These are phyloP conservation scores for Yarrowia sp. DNA, from an alignment of 805 yeast genomes.

Conservation along the genomic window DNA sequence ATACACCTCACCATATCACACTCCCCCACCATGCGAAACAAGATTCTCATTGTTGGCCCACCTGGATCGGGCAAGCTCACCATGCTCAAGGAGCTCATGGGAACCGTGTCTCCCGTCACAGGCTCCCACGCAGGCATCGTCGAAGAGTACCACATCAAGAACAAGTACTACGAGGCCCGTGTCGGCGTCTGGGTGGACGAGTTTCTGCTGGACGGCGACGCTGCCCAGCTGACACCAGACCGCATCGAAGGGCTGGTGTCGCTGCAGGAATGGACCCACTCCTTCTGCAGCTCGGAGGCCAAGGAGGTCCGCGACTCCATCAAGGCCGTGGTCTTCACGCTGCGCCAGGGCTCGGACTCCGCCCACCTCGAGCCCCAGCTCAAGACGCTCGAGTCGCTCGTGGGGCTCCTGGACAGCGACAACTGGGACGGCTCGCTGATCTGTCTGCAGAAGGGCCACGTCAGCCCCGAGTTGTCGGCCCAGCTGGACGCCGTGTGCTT, in stretches of 20 bases:
- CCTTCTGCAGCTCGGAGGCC: conserved; percentile 50
- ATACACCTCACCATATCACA: not conserved
- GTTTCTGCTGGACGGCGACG: conserved; percentile 46
- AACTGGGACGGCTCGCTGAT: conserved; percentile 46
- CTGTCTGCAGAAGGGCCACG: conserved; percentile 43
- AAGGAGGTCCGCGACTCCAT: conserved; percentile 51
- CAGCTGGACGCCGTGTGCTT: conserved; percentile 42
- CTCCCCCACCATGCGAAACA: conserved; percentile 41
- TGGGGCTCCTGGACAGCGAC: conserved; percentile 43
- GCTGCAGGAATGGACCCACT: conserved; percentile 47
- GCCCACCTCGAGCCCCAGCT: conserved; percentile 40
- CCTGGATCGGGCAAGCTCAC: conserved; percentile 50
- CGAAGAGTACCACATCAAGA: conserved; percentile 44
- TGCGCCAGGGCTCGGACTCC: conserved; percentile 41
- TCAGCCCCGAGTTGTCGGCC: conserved; percentile 28
- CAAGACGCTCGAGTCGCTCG: conserved; percentile 42
- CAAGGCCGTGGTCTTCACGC: conserved; percentile 50
- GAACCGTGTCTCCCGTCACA: conserved; percentile 39
- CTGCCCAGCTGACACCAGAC: conserved; percentile 7
- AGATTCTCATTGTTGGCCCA: conserved; percentile 49
- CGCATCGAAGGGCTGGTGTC: conserved; percentile 2
- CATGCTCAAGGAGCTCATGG: conserved; percentile 46
- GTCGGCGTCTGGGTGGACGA: conserved; percentile 52
- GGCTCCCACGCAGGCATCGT: conserved; percentile 47
- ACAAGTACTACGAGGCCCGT: conserved; percentile 50